Evolutionary conservation across 2,329 filamentous ascomycete species (phyloP).

Genomic region (Trichophyton schoenleinii): DNA sequence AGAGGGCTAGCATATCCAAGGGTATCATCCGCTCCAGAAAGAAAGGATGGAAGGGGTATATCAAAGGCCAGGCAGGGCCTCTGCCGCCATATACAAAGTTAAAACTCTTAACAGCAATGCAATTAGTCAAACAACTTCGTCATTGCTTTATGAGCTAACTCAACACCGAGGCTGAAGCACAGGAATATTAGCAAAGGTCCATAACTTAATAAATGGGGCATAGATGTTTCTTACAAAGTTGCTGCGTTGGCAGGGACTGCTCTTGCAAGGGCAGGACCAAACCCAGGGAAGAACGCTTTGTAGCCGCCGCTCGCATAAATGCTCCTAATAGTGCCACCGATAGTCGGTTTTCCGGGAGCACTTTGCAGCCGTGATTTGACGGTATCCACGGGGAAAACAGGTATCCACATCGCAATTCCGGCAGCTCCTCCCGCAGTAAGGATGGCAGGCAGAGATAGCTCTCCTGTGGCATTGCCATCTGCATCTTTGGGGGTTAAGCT

Average conservation of each 20-base stretch:
- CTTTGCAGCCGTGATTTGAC: conserved; percentile 92
- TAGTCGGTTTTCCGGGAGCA: conserved; percentile 68
- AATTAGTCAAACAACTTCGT: conserved; percentile 33
- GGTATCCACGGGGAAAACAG: conserved; percentile 94
- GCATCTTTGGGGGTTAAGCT: conserved; percentile 71
- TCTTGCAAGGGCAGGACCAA: conserved; percentile 80
- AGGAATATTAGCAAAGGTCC: neutral
- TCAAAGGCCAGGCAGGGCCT: neutral
- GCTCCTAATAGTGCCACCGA: conserved; percentile 65
- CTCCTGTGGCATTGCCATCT: conserved; percentile 57
- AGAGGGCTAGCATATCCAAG: neutral
- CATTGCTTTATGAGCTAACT: conserved; percentile 40
- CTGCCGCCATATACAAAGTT: neutral
- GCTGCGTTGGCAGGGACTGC: conserved; percentile 94
- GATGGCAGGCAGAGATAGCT: conserved; percentile 70
- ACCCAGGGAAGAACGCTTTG: conserved; percentile 93
- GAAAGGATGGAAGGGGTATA: neutral
- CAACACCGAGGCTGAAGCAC: conserved; percentile 32
- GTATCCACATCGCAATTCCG: conserved; percentile 97
- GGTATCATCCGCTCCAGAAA: neutral
- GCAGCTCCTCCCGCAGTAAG: conserved; percentile 79
- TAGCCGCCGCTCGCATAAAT: conserved; percentile 74
- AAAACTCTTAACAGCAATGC: neutral
- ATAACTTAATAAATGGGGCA: neutral
- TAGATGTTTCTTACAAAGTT: conserved; percentile 50